Conservation (phyloP, 345 rosid genomes). For the Laguncularia racemosa region DNA sequence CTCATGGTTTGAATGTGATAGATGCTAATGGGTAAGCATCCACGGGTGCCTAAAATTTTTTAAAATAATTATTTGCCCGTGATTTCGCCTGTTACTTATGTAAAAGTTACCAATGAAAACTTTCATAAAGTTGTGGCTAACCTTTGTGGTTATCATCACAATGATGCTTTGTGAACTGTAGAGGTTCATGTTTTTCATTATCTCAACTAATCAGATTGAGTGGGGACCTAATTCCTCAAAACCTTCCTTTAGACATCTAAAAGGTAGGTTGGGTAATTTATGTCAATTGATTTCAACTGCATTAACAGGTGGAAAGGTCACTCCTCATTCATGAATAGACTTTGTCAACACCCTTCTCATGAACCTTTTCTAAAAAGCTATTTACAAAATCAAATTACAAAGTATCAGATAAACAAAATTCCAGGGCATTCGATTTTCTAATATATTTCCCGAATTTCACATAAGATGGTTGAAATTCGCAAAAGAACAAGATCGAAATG, state of each 20-base stretch:
- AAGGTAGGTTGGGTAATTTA: conserved; percentile 12
- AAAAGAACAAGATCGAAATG: no score
- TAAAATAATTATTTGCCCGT: no score
- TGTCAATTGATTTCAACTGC: conserved; percentile 6
- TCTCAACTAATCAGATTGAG: conserved; percentile 21
- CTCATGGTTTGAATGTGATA: no score
- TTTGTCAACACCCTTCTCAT: not conserved
- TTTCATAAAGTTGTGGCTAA: not conserved
- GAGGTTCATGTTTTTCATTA: conserved; percentile 14
- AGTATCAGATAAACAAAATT: not conserved
- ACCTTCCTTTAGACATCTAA: conserved; percentile 9
- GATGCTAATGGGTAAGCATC: no score
- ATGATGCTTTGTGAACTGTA: conserved; percentile 3
- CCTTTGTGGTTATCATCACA: conserved; percentile 12
- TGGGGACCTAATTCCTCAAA: conserved; percentile 14
- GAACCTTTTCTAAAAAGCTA: not conserved
- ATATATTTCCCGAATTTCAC: no score
- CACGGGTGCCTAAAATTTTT: no score
- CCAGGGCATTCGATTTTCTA: no score
- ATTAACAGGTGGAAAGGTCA: not conserved
- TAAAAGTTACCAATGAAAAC: no score
- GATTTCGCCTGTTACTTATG: no score
- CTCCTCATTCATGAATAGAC: not conserved
- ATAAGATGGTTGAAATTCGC: no score
- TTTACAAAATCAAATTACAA: not conserved